Evolutionary conservation across 768 basidiomycete species (phyloP), one percentile per base, ranked within the genome.

Genomic region (Amanita thiersii): DNA sequence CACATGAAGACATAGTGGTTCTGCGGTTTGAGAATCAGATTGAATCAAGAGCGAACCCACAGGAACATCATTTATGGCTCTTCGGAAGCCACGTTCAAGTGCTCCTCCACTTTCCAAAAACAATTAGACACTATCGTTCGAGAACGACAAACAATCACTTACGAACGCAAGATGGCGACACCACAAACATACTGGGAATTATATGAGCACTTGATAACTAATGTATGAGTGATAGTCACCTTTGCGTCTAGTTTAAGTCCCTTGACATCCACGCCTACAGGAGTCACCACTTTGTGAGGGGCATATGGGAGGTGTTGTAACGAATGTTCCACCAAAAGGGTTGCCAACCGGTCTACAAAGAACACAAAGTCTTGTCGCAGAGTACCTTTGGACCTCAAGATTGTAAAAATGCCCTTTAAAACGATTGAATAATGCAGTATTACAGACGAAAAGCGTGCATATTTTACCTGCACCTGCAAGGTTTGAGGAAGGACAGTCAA

Each of bases 1-100:
- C 41, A 75, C 72, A 53, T 94, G 86, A 39, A 96, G 72, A 19
- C 97, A 68, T 6, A 93, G 60, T 0, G 93, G 92, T 55, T 99
- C 96, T 19, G 90, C 91, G 3, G 85, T 81, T 51, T 66, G 70
- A 2, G 74, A 71, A 49, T 96, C 88, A 0, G 88, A 85, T 58
- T 97, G 94, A 29, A 99, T 85, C 26, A 99, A 71, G 32, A 98
- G 67, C 0, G 89, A 89, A 20, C 96, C 94, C 17, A 97, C 69
- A 0, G 84, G 77, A 1, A 86, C 86, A 49, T 96, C 83, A 39
- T 82, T 79, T 41, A 96, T 75, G 12, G 93, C 91, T 9, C 92
- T 69, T 33, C 80, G 74, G n/a, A 99, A 79, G 12, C 94, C 96
- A 34, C 82, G 79, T 60, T 93, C 89, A 15, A 99, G 72, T 2